Evolutionary conservation across 805 yeast genomes (phyloP).

Genomic region (Candida chauliodis): DNA sequence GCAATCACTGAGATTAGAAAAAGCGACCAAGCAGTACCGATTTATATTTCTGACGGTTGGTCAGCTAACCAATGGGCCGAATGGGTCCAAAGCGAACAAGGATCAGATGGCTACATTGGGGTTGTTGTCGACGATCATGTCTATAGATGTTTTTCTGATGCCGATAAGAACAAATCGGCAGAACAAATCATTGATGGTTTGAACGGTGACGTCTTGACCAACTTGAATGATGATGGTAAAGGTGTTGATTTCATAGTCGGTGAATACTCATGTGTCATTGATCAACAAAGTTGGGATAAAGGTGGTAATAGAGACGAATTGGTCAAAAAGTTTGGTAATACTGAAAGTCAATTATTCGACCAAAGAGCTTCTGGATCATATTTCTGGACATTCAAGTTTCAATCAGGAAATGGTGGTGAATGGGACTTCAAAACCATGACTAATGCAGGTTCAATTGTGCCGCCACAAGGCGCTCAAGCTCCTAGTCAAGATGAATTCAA

Average conservation of each 20-base stretch:
- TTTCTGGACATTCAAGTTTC: slow-evolving; percentile 90
- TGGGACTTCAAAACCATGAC: slow-evolving; percentile 89
- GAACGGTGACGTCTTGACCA: slow-evolving; percentile 45
- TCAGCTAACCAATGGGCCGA: slow-evolving; percentile 75
- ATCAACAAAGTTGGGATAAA: slow-evolving; percentile 69
- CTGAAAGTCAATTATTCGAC: slow-evolving; percentile 46
- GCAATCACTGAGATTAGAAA: slow-evolving; percentile 61
- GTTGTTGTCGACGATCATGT: slow-evolving; percentile 80
- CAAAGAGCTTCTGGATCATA: slow-evolving; percentile 65
- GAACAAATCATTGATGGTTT: slow-evolving; percentile 60
- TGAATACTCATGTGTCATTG: slow-evolving; percentile 86
- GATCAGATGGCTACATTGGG: slow-evolving; percentile 43
- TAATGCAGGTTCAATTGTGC: slow-evolving; percentile 48
- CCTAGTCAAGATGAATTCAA: slow-evolving; percentile 44
- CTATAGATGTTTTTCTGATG: slow-evolving; percentile 80
- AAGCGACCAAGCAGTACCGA: slow-evolving; percentile 56
- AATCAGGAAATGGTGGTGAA: slow-evolving; percentile 90
- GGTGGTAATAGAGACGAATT: slow-evolving; percentile 45
- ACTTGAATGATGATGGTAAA: slow-evolving; percentile 38
- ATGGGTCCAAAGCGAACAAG: slow-evolving; percentile 51
- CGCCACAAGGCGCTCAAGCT: slow-evolving; percentile 20
- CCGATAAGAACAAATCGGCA: slow-evolving; percentile 65
- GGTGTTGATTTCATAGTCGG: slow-evolving; percentile 77
- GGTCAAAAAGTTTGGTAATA: slow-evolving; percentile 60
- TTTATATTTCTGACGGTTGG: slow-evolving; percentile 93